Percentiles rank a stretch among this genome's conserved stretches.
These are phyloP conservation scores for Fibroporia radiculosa DNA, from an alignment of 768 basidiomycete genomes.

Conservation along the genomic window DNA sequence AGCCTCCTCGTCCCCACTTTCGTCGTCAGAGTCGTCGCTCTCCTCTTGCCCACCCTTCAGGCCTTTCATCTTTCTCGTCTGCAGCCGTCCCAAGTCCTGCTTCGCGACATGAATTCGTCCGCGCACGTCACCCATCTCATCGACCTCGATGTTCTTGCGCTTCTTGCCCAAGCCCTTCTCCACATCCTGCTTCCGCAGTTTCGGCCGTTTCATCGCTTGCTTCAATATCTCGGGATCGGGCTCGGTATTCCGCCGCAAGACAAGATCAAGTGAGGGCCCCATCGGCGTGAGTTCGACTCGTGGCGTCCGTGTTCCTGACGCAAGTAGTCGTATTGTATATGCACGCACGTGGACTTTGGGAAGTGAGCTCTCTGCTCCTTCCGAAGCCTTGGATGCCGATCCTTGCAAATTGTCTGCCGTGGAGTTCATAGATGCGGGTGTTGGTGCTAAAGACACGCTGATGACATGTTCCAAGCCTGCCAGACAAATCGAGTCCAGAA, in stretches of 20 bases:
- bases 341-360: conserved; percentile 87
- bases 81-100: conserved; percentile 82
- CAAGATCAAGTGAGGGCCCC: conserved; percentile 87
- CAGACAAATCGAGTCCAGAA: conserved; percentile 75
- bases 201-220: conserved; percentile 74
- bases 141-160: conserved; percentile 91
- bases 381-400: conserved; percentile 16
- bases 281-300: conserved; percentile 78
- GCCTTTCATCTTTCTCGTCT: conserved; percentile 96
- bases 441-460: conserved; percentile 68
- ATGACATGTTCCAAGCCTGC: conserved; percentile 84
- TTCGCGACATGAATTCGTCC: conserved; percentile 84
- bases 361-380: conserved; percentile 36
- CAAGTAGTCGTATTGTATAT: conserved; percentile 67
- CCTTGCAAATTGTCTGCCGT: conserved; percentile 21
- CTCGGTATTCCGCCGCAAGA: conserved; percentile 62
- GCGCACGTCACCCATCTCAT: conserved; percentile 96
- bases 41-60: conserved; percentile 39
- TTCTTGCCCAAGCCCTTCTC: conserved; percentile 87
- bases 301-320: conserved; percentile 75
- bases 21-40: conserved; percentile 4
- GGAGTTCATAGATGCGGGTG: conserved; percentile 44
- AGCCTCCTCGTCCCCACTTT: conserved; percentile 8
- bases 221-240: conserved; percentile 78
- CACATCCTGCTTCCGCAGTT: conserved; percentile 81